These are phyloP conservation scores for Aspergillus sp. DNA, from an alignment of 2,329 filamentous ascomycete genomes.

Conservation along the genomic window DNA sequence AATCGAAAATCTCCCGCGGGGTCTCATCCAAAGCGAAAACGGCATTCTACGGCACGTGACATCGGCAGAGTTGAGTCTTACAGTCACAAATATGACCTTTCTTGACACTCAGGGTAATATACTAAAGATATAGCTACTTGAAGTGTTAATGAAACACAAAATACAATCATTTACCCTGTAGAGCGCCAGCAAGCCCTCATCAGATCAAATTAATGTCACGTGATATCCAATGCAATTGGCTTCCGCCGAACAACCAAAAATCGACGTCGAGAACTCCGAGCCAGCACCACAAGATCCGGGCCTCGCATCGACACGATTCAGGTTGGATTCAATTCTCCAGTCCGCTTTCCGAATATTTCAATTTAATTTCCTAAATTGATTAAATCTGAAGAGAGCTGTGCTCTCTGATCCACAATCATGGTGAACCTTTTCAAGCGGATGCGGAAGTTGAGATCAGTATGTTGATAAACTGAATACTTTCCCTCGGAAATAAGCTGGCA, in stretches of 20 bases:
- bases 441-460: constrained; percentile 65
- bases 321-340: neutral
- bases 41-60: too few species aligned
- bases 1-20: constrained; percentile 12
- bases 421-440: constrained; percentile 56
- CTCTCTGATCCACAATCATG: constrained; percentile 29
- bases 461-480: constrained; percentile 23
- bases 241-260: neutral
- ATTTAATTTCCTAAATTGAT: neutral
- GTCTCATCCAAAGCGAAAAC: constrained; percentile 3
- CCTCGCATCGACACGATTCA: neutral
- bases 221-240: neutral
- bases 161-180: neutral
- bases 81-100: too few species aligned
- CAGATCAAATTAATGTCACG: neutral
- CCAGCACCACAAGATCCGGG: neutral
- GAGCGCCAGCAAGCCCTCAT: too few species aligned
- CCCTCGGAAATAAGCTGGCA: too few species aligned
- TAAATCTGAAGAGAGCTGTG: constrained; percentile 8
- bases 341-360: neutral
- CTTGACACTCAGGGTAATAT: neutral
- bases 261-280: neutral
- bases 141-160: too few species aligned
- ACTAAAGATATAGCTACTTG: neutral
- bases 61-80: too few species aligned